Evolutionary conservation across 495 filamentous ascomycete genomes (phyloP).

Genomic region (Melanomma pulvis-pyrius): DNA sequence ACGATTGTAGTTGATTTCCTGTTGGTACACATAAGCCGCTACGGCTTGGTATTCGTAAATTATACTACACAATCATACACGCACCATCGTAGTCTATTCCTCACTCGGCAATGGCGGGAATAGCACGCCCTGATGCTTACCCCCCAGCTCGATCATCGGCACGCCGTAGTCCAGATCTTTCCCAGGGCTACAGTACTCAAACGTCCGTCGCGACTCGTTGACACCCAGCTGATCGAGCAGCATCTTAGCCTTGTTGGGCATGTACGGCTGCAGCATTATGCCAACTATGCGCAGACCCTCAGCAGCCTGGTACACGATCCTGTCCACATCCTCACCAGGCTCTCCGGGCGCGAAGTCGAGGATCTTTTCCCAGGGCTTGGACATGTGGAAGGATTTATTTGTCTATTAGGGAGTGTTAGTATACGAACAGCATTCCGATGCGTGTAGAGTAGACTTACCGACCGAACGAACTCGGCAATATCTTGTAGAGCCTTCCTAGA

Average conservation of each 20-base stretch:
- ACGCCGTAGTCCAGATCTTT: slow-evolving; percentile 71
- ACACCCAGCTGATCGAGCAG: slow-evolving; percentile 81
- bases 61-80: neutral
- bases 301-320: slow-evolving; percentile 66
- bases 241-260: slow-evolving; percentile 75
- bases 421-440: too few species aligned
- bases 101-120: slow-evolving; percentile 62
- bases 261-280: slow-evolving; percentile 88
- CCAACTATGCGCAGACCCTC: slow-evolving; percentile 80
- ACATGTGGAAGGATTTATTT: slow-evolving; percentile 28
- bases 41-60: neutral
- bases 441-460: slow-evolving; percentile 5
- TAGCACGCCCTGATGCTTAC: slow-evolving; percentile 52
- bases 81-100: neutral
- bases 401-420: slow-evolving; percentile 11
- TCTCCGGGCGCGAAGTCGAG: slow-evolving; percentile 24
- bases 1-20: neutral
- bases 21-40: neutral
- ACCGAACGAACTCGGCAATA: slow-evolving; percentile 33
- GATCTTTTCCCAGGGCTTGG: slow-evolving; percentile 28
- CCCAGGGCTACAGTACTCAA: slow-evolving; percentile 58
- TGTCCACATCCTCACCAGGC: slow-evolving; percentile 45
- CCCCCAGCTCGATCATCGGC: slow-evolving; percentile 48
- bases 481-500: slow-evolving; percentile 13
- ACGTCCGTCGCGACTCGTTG: slow-evolving; percentile 57